Base-by-base conservation (phyloP, 148 eudicot genomes). In the Amaranthus palmeri region DNA sequence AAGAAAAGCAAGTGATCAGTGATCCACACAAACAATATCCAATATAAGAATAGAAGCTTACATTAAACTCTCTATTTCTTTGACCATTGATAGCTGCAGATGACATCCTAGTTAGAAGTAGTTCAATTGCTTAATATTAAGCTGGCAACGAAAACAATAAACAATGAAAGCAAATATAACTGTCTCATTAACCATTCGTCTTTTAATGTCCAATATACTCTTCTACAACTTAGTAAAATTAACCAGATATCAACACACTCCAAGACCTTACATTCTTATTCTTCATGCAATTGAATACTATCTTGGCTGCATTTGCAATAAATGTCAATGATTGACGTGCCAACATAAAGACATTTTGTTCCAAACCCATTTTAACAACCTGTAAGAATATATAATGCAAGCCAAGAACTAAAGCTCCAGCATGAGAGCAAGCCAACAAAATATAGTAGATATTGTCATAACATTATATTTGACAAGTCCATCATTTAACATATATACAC, bases 301-400 rank as follows among this genome's bases (percentile, higher is more conserved):
- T 84, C 73, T 85, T 85, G 36, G 91, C 95, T 91, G 45, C 89
- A 85, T 73, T 87, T 89, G 84, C 95, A 87, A 61, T 89, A 87
- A 91, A 89, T 87, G 84, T 89, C 91, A 25, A 89, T 72, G 6
- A 89, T 76, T 42, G 91, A 87, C n/a, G 95, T 89, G 7, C 95
- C 89, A 8, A 89, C 82, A n/a, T n/a, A 77, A 74, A 80, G 54
- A 89, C 88, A 80, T 81, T 78, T 42, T 80, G 81, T 72, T 87
- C 91, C 70, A 87, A 61, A 46, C 82, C 84, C 91, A 87, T 83
- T 76, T 68, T 84, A 57, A 88, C 77, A 44, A 83, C 88, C 89
- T 84, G 73, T 48, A 65, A 8, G 65, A 55, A 61, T 3, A 44
- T 25, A 56, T 52, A 3, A 61, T 55, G 46, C 65, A 66, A 59